Evolutionary conservation across 495 filamentous ascomycete species (phyloP), one percentile per base, ranked within the genome.

Genomic region (Extremus antarcticus): DNA sequence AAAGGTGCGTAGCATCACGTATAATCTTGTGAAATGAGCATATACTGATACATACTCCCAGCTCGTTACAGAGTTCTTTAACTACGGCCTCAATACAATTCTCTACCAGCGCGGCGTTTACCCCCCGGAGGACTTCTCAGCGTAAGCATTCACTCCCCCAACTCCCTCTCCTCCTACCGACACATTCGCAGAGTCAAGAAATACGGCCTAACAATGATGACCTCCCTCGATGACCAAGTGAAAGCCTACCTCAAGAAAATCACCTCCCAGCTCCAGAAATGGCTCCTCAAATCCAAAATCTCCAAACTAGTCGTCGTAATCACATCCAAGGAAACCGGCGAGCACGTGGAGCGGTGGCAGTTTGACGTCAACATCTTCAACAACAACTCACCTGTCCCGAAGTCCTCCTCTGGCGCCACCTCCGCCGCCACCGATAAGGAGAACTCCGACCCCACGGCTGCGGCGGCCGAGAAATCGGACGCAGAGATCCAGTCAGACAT

Each of bases 191-290:
- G 83, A 21, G 89, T 98, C 63, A 97, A 97, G 72, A 98, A 98
- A 76, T 98, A 98, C 82, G 94, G 94, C 63, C 82, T 98, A 61
- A 97, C 94, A 65, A 97, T 98, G 89, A 86, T 96, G 39, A 89
- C 96, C 38, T 88, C 92, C 17, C 82, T 87, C 54, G 92, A 98
- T 71, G 92, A 97, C 73, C 90, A 97, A 68, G 92, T 98, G 62
- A 94, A 94, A 73, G 89, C 90, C 49, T 98, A 98, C 70, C 94
- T 95, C 76, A 95, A 94, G 74, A 94, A 92, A 73, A 95, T 96
- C 71, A 96, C 94, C 88, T 85, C 84, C 3, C 90, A 95, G 71
- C 79, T 96, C 43, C 89, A 91, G 71, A 86, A 84, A 64, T 98
- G 92, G 92, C 97, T 95, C 86, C 74, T 86, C 43, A 86, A 85